These are phyloP conservation scores for Monosporascus cannonballus DNA, from an alignment of 2,329 filamentous ascomycete species.

Conservation along the genomic window DNA sequence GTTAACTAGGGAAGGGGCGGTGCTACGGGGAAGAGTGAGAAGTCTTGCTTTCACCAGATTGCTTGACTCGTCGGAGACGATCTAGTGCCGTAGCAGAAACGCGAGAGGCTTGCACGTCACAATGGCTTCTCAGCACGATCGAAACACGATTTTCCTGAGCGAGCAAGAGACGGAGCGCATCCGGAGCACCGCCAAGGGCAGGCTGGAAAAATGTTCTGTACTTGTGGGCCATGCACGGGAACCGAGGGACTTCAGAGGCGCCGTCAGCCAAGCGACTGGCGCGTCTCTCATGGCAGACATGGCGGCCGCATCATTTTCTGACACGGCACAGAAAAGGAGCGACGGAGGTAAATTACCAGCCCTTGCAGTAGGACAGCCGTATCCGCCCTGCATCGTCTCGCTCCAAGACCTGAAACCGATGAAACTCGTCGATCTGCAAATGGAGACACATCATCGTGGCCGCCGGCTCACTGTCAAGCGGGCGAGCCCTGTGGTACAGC, in stretches of 20 bases:
- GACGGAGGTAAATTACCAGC: slow-evolving; percentile 19
- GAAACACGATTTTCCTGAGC: slow-evolving; percentile 27
- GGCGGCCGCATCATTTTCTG: slow-evolving; percentile 16
- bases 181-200: slow-evolving; percentile 15
- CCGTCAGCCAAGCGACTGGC: slow-evolving; percentile 20
- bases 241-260: slow-evolving; percentile 9
- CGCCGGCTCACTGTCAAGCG: slow-evolving; percentile 20
- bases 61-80: neutral
- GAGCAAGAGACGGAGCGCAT: slow-evolving; percentile 24
- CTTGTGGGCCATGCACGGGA: slow-evolving; percentile 14
- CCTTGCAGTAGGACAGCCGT: slow-evolving; percentile 21
- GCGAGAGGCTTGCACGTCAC: neutral
- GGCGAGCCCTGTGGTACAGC: slow-evolving; percentile 17
- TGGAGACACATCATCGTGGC: slow-evolving; percentile 27
- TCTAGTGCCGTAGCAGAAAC: neutral
- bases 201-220: slow-evolving; percentile 14
- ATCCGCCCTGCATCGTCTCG: slow-evolving; percentile 17
- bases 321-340: slow-evolving; percentile 4
- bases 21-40: too few species aligned
- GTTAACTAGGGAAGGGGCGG: too few species aligned
- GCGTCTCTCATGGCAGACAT: slow-evolving; percentile 29
- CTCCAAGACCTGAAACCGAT: slow-evolving; percentile 19
- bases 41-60: too few species aligned
- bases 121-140: slow-evolving; percentile 12
- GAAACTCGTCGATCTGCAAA: slow-evolving; percentile 14